Conservation (phyloP, 2,329 filamentous ascomycete genomes). For the Emergomyces pasteurianus region DNA sequence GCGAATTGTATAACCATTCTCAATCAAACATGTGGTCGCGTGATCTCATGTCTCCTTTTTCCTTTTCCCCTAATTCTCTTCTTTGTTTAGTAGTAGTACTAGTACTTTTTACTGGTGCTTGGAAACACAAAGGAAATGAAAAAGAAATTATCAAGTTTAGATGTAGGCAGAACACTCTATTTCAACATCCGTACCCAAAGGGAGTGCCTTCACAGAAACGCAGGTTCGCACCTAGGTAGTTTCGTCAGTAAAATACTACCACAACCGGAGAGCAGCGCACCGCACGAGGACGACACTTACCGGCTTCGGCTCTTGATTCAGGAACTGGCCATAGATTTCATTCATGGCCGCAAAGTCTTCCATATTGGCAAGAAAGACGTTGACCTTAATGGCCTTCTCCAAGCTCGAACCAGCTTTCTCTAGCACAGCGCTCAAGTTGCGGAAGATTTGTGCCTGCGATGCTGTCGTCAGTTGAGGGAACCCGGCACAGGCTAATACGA, state of each 20-base stretch:
- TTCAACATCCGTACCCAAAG: constrained; percentile 77
- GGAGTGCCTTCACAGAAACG: constrained; percentile 79
- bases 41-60: background rate
- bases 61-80: background rate
- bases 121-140: background rate
- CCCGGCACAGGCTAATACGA: background rate
- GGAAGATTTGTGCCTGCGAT: constrained; percentile 36
- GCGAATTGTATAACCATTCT: background rate
- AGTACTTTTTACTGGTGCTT: no score
- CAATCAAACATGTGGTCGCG: background rate
- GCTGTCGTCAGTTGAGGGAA: background rate
- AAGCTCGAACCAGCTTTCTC: constrained; percentile 48
- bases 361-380: constrained; percentile 55
- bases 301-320: constrained; percentile 7
- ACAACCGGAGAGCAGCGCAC: background rate
- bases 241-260: background rate
- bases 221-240: constrained; percentile 54
- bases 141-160: constrained; percentile 20
- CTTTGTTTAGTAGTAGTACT: no score
- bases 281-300: background rate
- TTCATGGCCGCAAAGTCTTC: constrained; percentile 66
- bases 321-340: constrained; percentile 62
- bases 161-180: constrained; percentile 77
- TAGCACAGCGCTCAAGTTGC: constrained; percentile 49
- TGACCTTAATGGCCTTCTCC: constrained; percentile 54